Evolutionary conservation across 257 asterid genomes (phyloP).

Genomic region (Leptodermis oblonga): DNA sequence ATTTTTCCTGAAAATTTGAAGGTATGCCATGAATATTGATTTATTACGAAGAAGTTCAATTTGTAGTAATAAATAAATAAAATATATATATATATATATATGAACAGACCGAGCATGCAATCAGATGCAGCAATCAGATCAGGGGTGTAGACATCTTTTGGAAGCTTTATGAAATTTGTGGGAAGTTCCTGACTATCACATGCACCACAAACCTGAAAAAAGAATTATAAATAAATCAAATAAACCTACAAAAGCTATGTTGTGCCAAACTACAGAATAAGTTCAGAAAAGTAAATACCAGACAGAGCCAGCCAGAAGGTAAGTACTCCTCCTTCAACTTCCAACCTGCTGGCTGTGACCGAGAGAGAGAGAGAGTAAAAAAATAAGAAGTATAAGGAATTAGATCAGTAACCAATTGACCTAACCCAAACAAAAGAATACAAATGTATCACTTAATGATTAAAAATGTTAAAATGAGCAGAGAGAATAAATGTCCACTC

Average conservation of each 20-base stretch:
- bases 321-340: conserved; percentile 83
- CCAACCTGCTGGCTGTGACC: conserved; percentile 93
- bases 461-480: neutral
- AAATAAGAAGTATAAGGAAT: neutral
- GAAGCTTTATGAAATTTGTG: conserved; percentile 75
- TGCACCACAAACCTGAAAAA: conserved; percentile 90
- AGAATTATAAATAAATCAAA: conserved; percentile 8
- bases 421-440: neutral
- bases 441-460: neutral
- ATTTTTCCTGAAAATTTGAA: conserved; percentile 67
- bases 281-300: conserved; percentile 44
- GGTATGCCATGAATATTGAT: neutral
- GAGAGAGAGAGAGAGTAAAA: neutral
- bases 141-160: conserved; percentile 91
- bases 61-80: neutral
- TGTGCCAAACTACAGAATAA: neutral
- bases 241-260: conserved; percentile 7
- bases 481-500: neutral
- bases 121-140: conserved; percentile 96
- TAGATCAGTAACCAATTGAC: neutral
- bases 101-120: conserved; percentile 92
- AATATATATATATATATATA: neutral
- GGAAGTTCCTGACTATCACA: conserved; percentile 78
- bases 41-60: conserved; percentile 13
- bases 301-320: conserved; percentile 94